phyloP scores from a whole-genome alignment of 2,329 filamentous ascomycete genomes.

The Gaeumannomyces sp. region DNA sequence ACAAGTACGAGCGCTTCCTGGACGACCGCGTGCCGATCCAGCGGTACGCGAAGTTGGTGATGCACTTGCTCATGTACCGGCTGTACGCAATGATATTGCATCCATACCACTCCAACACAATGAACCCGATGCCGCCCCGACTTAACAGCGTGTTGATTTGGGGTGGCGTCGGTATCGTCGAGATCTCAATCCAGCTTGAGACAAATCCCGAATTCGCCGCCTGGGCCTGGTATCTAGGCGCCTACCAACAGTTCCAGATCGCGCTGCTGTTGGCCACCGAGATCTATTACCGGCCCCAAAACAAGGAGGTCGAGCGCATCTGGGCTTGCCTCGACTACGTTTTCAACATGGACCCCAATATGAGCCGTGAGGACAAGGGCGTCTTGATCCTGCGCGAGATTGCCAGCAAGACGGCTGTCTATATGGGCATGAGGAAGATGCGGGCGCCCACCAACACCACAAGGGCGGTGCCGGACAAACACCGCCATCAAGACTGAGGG shows the following conservation, averaged over 20 bases:
- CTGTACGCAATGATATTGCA: constrained; percentile 63
- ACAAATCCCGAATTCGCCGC: constrained; percentile 38
- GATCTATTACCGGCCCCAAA: constrained; percentile 52
- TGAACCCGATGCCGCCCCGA: constrained; percentile 50
- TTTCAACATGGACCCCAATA: constrained; percentile 52
- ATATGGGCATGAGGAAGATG: constrained; percentile 52
- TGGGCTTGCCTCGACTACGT: constrained; percentile 69
- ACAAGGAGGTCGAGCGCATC: constrained; percentile 56
- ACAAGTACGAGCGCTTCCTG: constrained; percentile 59
- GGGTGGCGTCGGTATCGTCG: constrained; percentile 47
- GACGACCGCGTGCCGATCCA: constrained; percentile 55
- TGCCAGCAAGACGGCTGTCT: constrained; percentile 52
- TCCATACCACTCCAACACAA: constrained; percentile 51
- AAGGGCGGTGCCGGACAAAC: constrained; percentile 29
- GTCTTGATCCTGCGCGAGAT: constrained; percentile 57
- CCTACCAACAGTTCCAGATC: constrained; percentile 66
- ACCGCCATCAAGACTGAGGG: constrained; percentile 27
- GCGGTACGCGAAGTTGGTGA: constrained; percentile 55
- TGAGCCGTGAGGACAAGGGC: constrained; percentile 51
- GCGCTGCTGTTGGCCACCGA: constrained; percentile 64
- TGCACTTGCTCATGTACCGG: constrained; percentile 56
- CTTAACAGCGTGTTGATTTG: constrained; percentile 58
- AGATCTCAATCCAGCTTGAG: constrained; percentile 41
- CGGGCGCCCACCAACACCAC: constrained; percentile 42
- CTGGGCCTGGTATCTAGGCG: constrained; percentile 67